Percentiles rank a stretch among this genome's conserved stretches.
phyloP scores from a whole-genome alignment of 495 filamentous ascomycete genomes.

The Daldinia bambusicola region DNA sequence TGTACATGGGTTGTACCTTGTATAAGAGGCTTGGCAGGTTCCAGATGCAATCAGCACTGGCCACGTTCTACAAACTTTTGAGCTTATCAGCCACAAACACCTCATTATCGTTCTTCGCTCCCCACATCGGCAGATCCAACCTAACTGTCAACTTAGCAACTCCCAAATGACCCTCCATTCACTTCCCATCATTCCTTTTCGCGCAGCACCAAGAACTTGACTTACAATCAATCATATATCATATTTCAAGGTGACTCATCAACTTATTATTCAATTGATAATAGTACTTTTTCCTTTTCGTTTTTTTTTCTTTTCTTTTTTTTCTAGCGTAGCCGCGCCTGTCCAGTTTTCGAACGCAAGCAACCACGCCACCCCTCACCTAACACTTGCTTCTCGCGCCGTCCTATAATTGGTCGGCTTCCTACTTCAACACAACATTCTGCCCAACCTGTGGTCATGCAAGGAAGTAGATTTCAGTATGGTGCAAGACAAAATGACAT shows the following conservation, averaged over 20 bases:
- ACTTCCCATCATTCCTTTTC: background rate
- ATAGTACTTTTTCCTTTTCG: background rate
- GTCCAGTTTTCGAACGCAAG: background rate
- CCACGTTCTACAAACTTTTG: slow-evolving; percentile 21
- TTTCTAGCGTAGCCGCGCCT: background rate
- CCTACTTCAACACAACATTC: slow-evolving; percentile 11
- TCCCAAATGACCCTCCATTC: slow-evolving; percentile 20
- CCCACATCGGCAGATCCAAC: slow-evolving; percentile 40
- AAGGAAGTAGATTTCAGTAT: slow-evolving; percentile 63
- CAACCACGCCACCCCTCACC: slow-evolving; percentile 17
- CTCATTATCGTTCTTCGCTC: slow-evolving; percentile 21
- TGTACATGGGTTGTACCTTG: background rate
- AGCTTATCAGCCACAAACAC: slow-evolving; percentile 39
- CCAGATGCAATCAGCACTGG: slow-evolving; percentile 30
- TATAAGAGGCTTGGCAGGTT: slow-evolving; percentile 3
- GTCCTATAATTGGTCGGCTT: slow-evolving; percentile 21
- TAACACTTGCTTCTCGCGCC: slow-evolving; percentile 19
- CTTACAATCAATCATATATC: slow-evolving; percentile 3
- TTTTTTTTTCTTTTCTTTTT: no score
- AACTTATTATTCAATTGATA: background rate
- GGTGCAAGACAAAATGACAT: slow-evolving; percentile 81
- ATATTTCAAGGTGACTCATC: background rate
- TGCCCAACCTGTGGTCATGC: slow-evolving; percentile 55
- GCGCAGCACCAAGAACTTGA: background rate
- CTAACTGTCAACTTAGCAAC: slow-evolving; percentile 23